These are phyloP conservation scores for Paratinospora sagittata DNA, from an alignment of 164 flowering plant genomes.

Conservation along the genomic window DNA sequence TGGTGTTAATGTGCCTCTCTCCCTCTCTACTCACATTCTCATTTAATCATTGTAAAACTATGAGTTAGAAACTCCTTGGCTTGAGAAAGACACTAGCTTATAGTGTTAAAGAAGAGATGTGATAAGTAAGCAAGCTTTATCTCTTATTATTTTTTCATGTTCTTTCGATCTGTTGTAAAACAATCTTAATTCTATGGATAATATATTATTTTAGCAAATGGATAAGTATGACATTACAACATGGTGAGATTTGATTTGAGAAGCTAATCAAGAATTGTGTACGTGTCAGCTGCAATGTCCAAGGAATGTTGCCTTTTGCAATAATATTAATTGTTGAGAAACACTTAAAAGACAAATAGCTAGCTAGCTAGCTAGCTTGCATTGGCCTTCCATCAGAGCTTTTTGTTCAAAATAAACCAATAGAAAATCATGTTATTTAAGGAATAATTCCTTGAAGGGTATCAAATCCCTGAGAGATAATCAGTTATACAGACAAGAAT, in stretches of 20 bases:
- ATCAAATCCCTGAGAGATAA: constrained; percentile 13
- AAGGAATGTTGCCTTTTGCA: not conserved
- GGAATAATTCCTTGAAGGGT: constrained; percentile 13
- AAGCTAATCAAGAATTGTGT: too few species aligned
- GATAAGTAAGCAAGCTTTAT: too few species aligned
- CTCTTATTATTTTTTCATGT: too few species aligned
- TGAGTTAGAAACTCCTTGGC: too few species aligned
- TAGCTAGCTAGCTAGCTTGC: not conserved
- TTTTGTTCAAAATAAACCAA: not conserved
- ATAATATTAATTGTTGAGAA: not conserved
- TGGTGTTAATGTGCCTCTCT: not conserved
- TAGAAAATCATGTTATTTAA: not conserved
- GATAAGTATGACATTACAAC: not conserved
- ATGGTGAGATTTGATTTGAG: not conserved
- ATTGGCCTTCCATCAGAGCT: not conserved
- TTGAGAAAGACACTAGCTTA: too few species aligned
- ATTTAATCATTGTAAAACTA: too few species aligned
- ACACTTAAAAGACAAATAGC: not conserved
- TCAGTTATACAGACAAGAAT: constrained; percentile 14
- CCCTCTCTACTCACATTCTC: not conserved
- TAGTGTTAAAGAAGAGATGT: too few species aligned
- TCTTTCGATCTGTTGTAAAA: too few species aligned
- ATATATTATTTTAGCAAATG: too few species aligned
- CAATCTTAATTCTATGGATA: too few species aligned
- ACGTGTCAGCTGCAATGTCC: not conserved